Conservation (phyloP, 1,284 basidiomycete genomes). For the Inonotus obliquus region DNA sequence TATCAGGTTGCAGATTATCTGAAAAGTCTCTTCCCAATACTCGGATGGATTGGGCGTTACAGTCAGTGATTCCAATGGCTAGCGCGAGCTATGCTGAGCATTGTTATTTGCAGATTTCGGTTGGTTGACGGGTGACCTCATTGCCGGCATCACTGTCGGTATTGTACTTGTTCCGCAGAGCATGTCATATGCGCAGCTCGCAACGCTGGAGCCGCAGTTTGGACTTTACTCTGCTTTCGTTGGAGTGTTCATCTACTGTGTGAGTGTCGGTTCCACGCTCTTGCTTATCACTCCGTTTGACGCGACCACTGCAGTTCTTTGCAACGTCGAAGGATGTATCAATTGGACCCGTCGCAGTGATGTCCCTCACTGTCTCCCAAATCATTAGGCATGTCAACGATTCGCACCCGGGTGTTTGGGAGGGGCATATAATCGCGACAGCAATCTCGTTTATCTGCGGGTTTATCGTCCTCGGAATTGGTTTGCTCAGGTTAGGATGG, state of each 20-base stretch:
- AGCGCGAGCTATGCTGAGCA: background rate
- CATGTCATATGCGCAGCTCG: constrained; percentile 86
- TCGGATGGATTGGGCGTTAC: constrained; percentile 81
- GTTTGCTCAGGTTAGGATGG: constrained; percentile 91
- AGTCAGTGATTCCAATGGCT: constrained; percentile 44
- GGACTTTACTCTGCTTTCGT: constrained; percentile 96
- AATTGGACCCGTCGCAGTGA: constrained; percentile 95
- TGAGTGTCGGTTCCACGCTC: constrained; percentile 33
- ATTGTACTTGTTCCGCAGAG: constrained; percentile 88
- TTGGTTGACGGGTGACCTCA: constrained; percentile 76
- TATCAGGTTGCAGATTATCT: constrained; percentile 58
- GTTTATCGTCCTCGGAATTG: constrained; percentile 90
- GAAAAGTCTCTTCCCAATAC: constrained; percentile 73
- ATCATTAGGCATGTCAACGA: constrained; percentile 68
- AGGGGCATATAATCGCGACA: constrained; percentile 75
- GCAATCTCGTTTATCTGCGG: constrained; percentile 87
- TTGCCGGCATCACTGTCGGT: constrained; percentile 89
- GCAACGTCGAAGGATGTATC: constrained; percentile 95
- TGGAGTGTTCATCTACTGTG: constrained; percentile 79
- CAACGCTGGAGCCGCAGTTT: constrained; percentile 81
- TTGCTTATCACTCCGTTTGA: background rate
- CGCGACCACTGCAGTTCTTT: constrained; percentile 53
- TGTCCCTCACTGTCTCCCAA: constrained; percentile 88
- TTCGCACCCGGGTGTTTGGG: constrained; percentile 50
- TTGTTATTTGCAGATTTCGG: constrained; percentile 45